phyloP scores from a whole-genome alignment of 2,329 filamentous ascomycete genomes.

The Diaporthe amygdali region DNA sequence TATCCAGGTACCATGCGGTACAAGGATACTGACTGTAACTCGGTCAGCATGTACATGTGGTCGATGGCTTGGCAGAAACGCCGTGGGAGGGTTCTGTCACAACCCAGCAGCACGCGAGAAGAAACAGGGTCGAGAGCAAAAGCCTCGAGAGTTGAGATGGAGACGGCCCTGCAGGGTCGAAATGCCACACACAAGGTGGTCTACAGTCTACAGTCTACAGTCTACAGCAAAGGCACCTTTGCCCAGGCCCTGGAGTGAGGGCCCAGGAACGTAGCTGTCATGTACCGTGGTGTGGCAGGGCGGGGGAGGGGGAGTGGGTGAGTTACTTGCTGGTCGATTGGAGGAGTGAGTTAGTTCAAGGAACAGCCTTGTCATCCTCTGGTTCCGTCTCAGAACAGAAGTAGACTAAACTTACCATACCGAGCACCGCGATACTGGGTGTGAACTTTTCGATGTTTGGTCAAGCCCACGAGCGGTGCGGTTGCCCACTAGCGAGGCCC shows the following conservation, averaged over 20 bases:
- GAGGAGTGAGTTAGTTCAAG: background rate
- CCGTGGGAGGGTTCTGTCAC: background rate
- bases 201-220: no score
- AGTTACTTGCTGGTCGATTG: background rate
- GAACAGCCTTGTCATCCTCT: background rate
- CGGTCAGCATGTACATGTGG: background rate
- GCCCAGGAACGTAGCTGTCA: background rate
- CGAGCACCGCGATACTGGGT: constrained; percentile 10
- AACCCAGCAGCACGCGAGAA: background rate
- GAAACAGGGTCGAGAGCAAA: background rate
- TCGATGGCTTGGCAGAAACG: background rate
- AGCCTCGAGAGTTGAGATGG: background rate
- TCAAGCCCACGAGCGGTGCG: background rate
- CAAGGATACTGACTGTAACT: background rate
- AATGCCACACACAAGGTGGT: background rate
- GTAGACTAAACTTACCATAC: background rate
- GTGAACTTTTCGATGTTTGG: background rate
- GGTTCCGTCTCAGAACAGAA: background rate
- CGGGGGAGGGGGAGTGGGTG: background rate
- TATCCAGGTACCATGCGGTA: background rate
- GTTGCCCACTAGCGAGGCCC: background rate
- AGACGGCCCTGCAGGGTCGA: background rate
- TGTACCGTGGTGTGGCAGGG: background rate
- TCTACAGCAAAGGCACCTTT: no score
- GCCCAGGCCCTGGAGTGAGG: background rate